These are phyloP conservation scores for Amaranthus palmeri DNA, from an alignment of 148 eudicot species.

Conservation along the genomic window DNA sequence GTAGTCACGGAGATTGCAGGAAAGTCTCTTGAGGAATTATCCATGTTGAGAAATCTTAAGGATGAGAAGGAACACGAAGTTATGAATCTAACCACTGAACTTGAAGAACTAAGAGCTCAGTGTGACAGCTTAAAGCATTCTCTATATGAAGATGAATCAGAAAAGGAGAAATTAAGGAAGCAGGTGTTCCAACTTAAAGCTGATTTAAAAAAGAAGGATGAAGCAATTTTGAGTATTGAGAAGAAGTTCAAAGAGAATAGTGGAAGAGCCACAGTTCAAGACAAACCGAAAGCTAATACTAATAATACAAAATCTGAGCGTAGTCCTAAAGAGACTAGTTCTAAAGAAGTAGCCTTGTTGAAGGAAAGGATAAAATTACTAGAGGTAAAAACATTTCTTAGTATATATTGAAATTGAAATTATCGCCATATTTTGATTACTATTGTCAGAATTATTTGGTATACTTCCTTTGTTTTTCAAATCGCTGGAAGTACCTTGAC, in stretches of 20 bases:
- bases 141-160: conserved; percentile 48
- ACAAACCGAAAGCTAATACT: conserved; percentile 34
- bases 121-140: conserved; percentile 42
- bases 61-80: conserved; percentile 45
- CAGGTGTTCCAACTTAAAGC: conserved; percentile 46
- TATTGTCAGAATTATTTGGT: not conserved
- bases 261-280: conserved; percentile 30
- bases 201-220: conserved; percentile 64
- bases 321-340: conserved; percentile 44
- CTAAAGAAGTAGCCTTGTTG: conserved; percentile 54
- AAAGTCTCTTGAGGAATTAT: conserved; percentile 41
- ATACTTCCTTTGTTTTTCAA: not conserved
- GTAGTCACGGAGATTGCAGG: conserved; percentile 40
- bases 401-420: not conserved
- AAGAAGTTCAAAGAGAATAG: conserved; percentile 54
- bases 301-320: conserved; percentile 35
- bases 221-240: conserved; percentile 48
- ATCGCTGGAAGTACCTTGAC: too few relatives aligned
- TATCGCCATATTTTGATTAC: not conserved
- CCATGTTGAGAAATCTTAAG: conserved; percentile 32
- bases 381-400: conserved; percentile 45
- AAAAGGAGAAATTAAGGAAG: conserved; percentile 59
- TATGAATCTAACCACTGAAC: conserved; percentile 41
- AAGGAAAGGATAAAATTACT: conserved; percentile 62
- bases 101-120: conserved; percentile 43